A percentile compares a stretch with the other conserved stretches of the same genome.
Conservation (phyloP, 176 grass and related monocot species). For the Tillandsia fasciculata region DNA sequence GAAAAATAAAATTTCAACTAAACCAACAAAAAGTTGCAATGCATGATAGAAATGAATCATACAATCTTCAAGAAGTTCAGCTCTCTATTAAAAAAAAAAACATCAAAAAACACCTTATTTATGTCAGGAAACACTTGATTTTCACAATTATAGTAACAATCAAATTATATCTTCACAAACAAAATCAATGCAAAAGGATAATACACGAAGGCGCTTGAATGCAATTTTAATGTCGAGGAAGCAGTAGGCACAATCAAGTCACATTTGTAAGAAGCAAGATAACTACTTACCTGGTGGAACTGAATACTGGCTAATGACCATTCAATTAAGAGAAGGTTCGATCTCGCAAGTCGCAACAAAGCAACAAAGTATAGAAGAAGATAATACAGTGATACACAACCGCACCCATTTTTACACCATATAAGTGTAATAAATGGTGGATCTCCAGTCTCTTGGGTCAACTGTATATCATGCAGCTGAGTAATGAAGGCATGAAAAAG, state of each 20-base stretch:
- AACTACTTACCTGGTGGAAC: neutral
- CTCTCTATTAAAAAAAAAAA: neutral
- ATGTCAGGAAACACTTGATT: neutral
- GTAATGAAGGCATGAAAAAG: neutral
- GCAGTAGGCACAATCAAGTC: neutral
- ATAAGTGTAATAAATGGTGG: neutral
- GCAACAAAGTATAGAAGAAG: neutral
- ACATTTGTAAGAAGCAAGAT: neutral
- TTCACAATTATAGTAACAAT: neutral
- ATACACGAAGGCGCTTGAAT: too few relatives aligned
- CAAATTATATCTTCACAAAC: neutral
- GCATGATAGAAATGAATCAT: neutral
- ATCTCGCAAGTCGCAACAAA: neutral
- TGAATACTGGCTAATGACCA: neutral
- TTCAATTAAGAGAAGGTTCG: neutral
- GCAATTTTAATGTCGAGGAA: neutral
- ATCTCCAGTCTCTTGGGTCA: neutral
- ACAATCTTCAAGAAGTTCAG: neutral
- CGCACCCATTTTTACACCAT: neutral
- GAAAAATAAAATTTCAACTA: neutral
- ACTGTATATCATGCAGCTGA: neutral
- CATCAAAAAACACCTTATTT: neutral
- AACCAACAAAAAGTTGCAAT: neutral
- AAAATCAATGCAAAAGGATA: neutral
- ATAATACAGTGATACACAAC: neutral